Percentiles rank a stretch among this genome's conserved stretches.
Evolutionary conservation across 306 rosid species (phyloP).

Genomic region (Sindora glabra): DNA sequence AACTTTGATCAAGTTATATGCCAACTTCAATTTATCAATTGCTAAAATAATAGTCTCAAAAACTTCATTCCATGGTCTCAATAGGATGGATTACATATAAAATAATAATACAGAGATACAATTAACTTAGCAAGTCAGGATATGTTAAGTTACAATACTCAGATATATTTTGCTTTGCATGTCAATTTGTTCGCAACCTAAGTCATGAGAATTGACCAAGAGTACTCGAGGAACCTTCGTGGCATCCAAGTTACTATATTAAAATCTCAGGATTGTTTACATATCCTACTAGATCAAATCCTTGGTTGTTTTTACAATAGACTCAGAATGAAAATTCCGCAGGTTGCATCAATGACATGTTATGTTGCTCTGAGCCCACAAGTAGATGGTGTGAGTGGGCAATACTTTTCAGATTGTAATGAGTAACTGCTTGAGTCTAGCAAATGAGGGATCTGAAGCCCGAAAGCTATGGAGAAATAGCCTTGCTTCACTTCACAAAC

Average conservation of each 20-base stretch:
- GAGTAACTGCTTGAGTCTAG: slow-evolving; percentile 66
- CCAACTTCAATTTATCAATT: not conserved
- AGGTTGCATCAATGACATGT: slow-evolving; percentile 93
- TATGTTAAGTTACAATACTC: too few species aligned
- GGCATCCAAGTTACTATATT: slow-evolving; percentile 83
- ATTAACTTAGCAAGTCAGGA: too few species aligned
- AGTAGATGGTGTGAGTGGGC: slow-evolving; percentile 65
- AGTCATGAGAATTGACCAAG: too few species aligned
- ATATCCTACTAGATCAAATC: not conserved
- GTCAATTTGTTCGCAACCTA: too few species aligned
- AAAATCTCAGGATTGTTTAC: slow-evolving; percentile 54
- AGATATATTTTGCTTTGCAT: too few species aligned
- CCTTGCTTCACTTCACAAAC: slow-evolving; percentile 44
- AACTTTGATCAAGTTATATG: too few species aligned
- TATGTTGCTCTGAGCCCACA: slow-evolving; percentile 73
- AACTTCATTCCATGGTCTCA: too few species aligned
- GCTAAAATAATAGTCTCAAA: not conserved
- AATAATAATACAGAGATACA: too few species aligned
- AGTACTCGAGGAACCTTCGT: too few species aligned
- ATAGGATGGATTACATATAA: too few species aligned
- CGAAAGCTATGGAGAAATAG: slow-evolving; percentile 67
- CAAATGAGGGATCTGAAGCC: slow-evolving; percentile 74
- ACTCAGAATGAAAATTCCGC: too few species aligned
- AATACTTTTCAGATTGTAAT: slow-evolving; percentile 79
- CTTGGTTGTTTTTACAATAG: too few species aligned